These are phyloP conservation scores for Beauveria sp. DNA, from an alignment of 2,329 filamentous ascomycete species.

Conservation along the genomic window DNA sequence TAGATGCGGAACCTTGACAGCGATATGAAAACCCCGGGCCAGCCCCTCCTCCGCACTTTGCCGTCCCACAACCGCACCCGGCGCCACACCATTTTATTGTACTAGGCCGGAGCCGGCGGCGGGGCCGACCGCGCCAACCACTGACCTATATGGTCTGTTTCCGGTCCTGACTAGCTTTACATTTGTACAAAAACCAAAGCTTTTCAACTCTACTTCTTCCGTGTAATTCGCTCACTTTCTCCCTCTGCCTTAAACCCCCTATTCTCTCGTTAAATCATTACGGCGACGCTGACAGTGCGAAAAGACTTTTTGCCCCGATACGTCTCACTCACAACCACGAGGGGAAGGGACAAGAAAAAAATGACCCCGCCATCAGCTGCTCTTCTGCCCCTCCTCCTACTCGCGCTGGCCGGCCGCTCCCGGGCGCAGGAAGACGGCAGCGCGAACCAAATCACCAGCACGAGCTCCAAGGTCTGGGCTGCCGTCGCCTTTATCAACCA, in stretches of 20 bases:
- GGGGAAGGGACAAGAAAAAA: background rate
- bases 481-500: conserved; percentile 41
- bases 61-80: background rate
- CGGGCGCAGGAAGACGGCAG: background rate
- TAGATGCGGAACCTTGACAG: background rate
- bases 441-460: background rate
- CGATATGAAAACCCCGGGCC: too few relatives aligned
- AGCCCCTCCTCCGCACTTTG: too few relatives aligned
- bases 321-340: background rate
- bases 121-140: background rate
- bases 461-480: conserved; percentile 38
- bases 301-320: too few relatives aligned
- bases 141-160: conserved; percentile 1
- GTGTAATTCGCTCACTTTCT: background rate
- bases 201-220: background rate
- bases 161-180: background rate
- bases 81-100: background rate
- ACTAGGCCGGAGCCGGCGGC: background rate
- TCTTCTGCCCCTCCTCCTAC: background rate
- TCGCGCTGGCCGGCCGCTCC: background rate
- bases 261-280: background rate
- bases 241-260: background rate
- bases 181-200: too few relatives aligned
- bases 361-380: conserved; percentile 1
- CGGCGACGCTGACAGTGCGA: background rate